Evolutionary conservation across 2,329 filamentous ascomycete genomes (phyloP).

Genomic region (Aspergillus ibericus): DNA sequence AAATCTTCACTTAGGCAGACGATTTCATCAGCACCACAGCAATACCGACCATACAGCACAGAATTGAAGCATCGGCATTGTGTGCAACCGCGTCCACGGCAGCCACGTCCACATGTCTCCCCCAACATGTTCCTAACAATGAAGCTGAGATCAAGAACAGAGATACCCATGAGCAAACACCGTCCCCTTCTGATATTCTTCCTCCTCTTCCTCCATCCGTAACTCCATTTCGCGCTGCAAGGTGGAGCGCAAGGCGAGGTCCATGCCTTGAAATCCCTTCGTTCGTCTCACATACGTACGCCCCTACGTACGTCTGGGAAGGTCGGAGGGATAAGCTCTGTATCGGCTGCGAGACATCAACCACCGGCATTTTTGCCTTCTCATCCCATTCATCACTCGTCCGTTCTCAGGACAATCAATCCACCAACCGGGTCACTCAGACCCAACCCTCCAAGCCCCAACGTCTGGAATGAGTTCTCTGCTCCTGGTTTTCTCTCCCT

Average conservation of each 20-base stretch:
- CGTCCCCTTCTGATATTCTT: conserved; percentile 1
- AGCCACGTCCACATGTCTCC: background rate
- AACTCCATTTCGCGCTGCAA: conserved; percentile 46
- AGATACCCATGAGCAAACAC: conserved; percentile 29
- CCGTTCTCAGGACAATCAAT: background rate
- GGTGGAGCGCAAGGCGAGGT: conserved; percentile 56
- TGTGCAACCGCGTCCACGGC: background rate
- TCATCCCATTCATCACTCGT: no score
- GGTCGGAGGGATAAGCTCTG: conserved; percentile 47
- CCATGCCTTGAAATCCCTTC: conserved; percentile 50
- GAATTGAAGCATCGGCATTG: no score
- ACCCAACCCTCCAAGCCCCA: background rate
- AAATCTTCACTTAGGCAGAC: conserved; percentile 33
- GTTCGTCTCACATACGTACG: conserved; percentile 3
- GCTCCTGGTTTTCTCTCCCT: background rate
- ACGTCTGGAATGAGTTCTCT: background rate
- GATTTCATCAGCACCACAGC: background rate
- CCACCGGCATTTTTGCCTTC: background rate
- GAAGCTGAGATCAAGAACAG: conserved; percentile 17
- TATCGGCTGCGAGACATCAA: conserved; percentile 55
- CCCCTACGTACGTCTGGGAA: background rate
- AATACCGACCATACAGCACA: no score
- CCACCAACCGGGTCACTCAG: background rate
- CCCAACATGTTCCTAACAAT: background rate
- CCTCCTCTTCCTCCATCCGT: background rate